A percentile compares a stretch with the other conserved stretches of the same genome.
These are phyloP conservation scores for Choanephora cucurbitarum DNA, from an alignment of 371 early-diverging fungal genomes.

Conservation along the genomic window DNA sequence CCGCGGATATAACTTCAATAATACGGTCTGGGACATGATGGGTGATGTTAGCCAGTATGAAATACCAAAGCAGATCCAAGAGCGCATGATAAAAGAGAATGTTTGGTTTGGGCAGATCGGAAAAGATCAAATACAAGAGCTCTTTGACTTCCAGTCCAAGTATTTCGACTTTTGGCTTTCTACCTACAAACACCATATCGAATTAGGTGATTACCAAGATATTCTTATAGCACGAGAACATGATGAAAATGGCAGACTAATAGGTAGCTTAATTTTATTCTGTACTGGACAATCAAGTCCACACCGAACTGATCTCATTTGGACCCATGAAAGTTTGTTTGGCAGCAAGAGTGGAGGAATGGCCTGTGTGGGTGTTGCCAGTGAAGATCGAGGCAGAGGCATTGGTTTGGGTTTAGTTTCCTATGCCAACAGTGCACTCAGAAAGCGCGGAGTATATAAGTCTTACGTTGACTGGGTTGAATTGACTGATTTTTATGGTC, in stretches of 20 bases:
- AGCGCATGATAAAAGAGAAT: conserved; percentile 36
- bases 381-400: conserved; percentile 43
- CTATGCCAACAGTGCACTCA: conserved; percentile 40
- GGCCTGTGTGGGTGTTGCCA: conserved; percentile 52
- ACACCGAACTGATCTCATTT: conserved; percentile 38
- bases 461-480: conserved; percentile 56
- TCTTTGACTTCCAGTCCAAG: conserved; percentile 37
- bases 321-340: conserved; percentile 37
- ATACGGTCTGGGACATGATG: conserved; percentile 36
- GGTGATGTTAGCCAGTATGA: conserved; percentile 30
- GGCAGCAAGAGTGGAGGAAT: conserved; percentile 42
- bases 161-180: conserved; percentile 46
- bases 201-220: conserved; percentile 48
- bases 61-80: conserved; percentile 20
- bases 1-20: conserved; percentile 40
- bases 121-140: conserved; percentile 26
- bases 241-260: conserved; percentile 28
- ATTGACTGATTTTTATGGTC: conserved; percentile 42
- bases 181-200: conserved; percentile 47
- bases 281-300: conserved; percentile 32
- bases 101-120: conserved; percentile 38
- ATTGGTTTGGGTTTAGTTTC: conserved; percentile 46
- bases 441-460: conserved; percentile 36
- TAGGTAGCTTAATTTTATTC: conserved; percentile 36
- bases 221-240: conserved; percentile 42